Conservation (phyloP, 345 rosid species). For the Anacardium occidentale region DNA sequence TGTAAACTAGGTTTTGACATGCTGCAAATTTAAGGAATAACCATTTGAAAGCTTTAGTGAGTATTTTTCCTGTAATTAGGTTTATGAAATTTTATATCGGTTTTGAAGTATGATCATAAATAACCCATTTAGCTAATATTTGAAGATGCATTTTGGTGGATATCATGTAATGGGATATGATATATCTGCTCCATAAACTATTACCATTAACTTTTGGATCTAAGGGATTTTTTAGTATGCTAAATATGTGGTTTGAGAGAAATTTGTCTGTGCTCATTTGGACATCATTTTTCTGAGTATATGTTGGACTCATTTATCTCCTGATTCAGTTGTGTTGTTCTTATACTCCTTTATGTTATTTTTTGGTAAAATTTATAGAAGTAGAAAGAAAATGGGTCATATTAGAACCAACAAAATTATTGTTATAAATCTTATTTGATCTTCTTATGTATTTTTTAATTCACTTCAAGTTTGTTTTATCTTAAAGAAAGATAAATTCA, state of each 20-base stretch:
- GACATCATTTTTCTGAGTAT: neutral
- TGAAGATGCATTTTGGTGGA: too few relatives aligned
- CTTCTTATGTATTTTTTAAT: neutral
- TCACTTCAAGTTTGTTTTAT: constrained; percentile 4
- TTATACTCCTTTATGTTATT: neutral
- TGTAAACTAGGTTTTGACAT: neutral
- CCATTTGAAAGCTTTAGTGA: too few relatives aligned
- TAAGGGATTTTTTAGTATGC: neutral
- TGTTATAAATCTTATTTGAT: neutral
- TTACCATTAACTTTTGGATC: too few relatives aligned
- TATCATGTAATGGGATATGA: too few relatives aligned
- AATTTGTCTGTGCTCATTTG: neutral
- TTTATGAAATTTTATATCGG: too few relatives aligned
- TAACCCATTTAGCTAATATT: too few relatives aligned
- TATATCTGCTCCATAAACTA: too few relatives aligned
- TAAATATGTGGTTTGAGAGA: neutral
- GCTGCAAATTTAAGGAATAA: too few relatives aligned
- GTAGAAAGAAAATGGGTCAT: neutral
- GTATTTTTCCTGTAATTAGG: too few relatives aligned
- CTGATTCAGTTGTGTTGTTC: neutral
- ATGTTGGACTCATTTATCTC: neutral
- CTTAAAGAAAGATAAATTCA: neutral
- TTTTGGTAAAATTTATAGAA: neutral
- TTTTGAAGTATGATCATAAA: too few relatives aligned
- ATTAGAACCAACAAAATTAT: neutral